A percentile compares a stretch with the other conserved stretches of the same genome.
These are phyloP conservation scores for Rhododendron kiyosumense DNA, from an alignment of 148 eudicot genomes.

Conservation along the genomic window DNA sequence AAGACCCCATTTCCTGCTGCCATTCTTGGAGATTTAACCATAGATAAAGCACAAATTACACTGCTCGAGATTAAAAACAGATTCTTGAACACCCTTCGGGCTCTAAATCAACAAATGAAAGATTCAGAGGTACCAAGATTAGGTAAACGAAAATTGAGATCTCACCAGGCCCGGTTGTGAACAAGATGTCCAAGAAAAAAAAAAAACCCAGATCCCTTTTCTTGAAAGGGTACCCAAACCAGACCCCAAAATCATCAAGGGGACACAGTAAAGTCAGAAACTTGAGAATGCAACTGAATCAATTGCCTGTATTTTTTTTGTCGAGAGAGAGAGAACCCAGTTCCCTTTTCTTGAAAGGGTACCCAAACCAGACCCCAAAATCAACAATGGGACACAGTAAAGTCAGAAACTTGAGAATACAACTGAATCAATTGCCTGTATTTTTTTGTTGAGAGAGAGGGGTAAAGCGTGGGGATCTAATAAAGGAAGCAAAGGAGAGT, in stretches of 20 bases:
- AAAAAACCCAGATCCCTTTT: slow-evolving; percentile 25
- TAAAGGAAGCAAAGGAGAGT: neutral
- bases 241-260: neutral
- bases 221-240: slow-evolving; percentile 10
- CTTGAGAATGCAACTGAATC: neutral
- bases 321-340: slow-evolving; percentile 10
- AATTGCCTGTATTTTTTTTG: neutral
- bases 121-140: slow-evolving; percentile 6
- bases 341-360: slow-evolving; percentile 21
- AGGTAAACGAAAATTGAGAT: neutral
- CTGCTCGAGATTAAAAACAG: neutral
- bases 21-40: slow-evolving; percentile 37
- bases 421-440: neutral
- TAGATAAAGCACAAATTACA: neutral
- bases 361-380: neutral
- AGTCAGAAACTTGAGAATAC: neutral
- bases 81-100: neutral
- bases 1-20: slow-evolving; percentile 52
- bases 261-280: neutral
- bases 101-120: neutral
- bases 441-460: neutral
- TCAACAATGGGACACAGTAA: neutral
- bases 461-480: neutral
- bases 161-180: slow-evolving; percentile 4
- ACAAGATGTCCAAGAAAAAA: neutral